Percentiles rank a stretch among this genome's conserved stretches.
These are phyloP conservation scores for Otatea glauca DNA, from an alignment of 176 grass and related monocot species.

Conservation along the genomic window DNA sequence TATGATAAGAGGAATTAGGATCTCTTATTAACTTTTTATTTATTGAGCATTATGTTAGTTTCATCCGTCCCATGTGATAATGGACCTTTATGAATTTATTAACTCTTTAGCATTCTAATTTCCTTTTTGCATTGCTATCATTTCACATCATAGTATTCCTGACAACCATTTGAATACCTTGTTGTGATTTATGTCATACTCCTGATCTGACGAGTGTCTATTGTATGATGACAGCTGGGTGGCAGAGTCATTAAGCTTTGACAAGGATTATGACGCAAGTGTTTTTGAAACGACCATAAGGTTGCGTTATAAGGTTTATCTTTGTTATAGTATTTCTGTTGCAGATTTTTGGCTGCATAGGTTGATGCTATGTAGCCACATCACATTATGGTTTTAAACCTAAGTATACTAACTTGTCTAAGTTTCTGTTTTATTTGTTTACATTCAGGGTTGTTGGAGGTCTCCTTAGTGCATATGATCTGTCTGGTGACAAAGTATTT, in stretches of 20 bases:
- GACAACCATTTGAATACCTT: constrained; percentile 12
- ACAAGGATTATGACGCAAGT: constrained; percentile 95
- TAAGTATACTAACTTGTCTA: constrained; percentile 42
- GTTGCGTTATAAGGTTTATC: constrained; percentile 97
- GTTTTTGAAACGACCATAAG: constrained; percentile 99
- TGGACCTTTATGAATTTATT: constrained; percentile 6
- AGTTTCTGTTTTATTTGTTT: constrained; percentile 47
- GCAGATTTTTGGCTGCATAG: constrained; percentile 32
- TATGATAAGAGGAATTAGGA: background rate
- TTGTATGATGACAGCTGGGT: constrained; percentile 82
- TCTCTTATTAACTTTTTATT: constrained; percentile 30
- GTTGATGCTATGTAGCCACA: constrained; percentile 19
- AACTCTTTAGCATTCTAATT: constrained; percentile 16
- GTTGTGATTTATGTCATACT: constrained; percentile 40
- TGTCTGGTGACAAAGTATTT: constrained; percentile 92
- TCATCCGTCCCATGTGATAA: constrained; percentile 24
- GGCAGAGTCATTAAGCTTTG: constrained; percentile 87
- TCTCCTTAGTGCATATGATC: constrained; percentile 88
- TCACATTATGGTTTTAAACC: constrained; percentile 10
- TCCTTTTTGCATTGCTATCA: constrained; percentile 23
- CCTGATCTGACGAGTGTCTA: constrained; percentile 40
- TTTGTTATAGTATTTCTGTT: constrained; percentile 56
- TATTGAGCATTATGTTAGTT: constrained; percentile 25
- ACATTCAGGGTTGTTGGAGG: constrained; percentile 92
- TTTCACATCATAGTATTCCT: constrained; percentile 25